Evolutionary conservation across 352 stramenopile genomes (phyloP).

Genomic region (Phytopythium mirpurense): DNA sequence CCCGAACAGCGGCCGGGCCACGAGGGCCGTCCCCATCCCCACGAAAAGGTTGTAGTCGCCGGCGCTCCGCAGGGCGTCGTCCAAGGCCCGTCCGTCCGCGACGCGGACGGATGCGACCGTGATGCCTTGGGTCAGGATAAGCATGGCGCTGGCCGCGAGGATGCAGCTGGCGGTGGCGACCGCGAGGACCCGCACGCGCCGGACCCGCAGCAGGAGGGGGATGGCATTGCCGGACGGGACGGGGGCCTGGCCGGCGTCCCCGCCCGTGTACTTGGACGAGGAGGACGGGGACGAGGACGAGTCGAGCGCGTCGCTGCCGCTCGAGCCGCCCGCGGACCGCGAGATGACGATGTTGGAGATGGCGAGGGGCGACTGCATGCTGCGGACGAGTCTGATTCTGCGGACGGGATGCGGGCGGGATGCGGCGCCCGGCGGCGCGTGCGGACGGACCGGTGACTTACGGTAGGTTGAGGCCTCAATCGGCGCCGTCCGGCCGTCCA

Average conservation of each 20-base stretch:
- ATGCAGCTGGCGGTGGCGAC: conserved; percentile 15
- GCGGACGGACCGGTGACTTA: background rate
- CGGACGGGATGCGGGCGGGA: conserved; percentile 14
- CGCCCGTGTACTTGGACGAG: conserved; percentile 7
- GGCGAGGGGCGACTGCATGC: conserved; percentile 51
- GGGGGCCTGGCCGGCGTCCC: background rate
- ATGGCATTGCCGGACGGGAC: conserved; percentile 20
- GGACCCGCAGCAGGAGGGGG: conserved; percentile 35
- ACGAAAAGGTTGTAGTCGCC: conserved; percentile 39
- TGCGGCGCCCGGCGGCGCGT: too few species aligned
- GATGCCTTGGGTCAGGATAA: conserved; percentile 30
- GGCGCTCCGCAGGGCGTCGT: conserved; percentile 6
- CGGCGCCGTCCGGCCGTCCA: too few species aligned
- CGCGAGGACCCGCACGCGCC: conserved; percentile 29
- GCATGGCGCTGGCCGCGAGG: conserved; percentile 18
- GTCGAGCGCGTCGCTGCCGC: conserved; percentile 31
- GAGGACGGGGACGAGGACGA: conserved; percentile 16
- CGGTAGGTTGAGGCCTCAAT: too few species aligned
- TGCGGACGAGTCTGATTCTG: background rate
- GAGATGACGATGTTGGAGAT: conserved; percentile 70
- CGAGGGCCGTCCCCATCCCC: conserved; percentile 21
- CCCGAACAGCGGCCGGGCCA: conserved; percentile 40
- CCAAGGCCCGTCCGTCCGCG: conserved; percentile 2
- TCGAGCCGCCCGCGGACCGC: conserved; percentile 22
- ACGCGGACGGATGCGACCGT: conserved; percentile 26